Evolutionary conservation across 2,329 filamentous ascomycete species (phyloP), one percentile per base, ranked within the genome.

Genomic region (Fusarium caatingaense): DNA sequence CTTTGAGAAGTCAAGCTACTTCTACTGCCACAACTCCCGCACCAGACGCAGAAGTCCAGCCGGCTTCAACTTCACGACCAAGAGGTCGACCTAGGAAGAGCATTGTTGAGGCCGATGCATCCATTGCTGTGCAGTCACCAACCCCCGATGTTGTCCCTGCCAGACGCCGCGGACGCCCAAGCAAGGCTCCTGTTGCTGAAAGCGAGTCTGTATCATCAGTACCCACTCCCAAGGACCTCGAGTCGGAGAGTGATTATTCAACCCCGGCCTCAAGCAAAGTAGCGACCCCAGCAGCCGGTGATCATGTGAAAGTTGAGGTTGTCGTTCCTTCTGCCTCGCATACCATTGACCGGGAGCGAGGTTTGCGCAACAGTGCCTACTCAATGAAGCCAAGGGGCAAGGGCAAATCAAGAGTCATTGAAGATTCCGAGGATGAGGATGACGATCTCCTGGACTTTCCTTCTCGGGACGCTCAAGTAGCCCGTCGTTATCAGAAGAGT

Each of bases 321-420:
- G 77, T 66, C 8, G 57, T 77, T 25, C 78, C 61, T 47, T 63
- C 74, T 45, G 55, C 47, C 2, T 55, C 49, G 8, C 60, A 61
- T 11, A 62, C 56, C 18, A 12, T 30, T n/a, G 76, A 77, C 23
- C 72, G 70, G 23, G 78, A 81, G 28, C 70, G 76, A n/a, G 72
- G 71, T 15, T 50, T 79, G 16, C 73, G 77, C 18, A 74, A 73
- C 11, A 89, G 85, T 78, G 79, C 84, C 51, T 86, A 82, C 65
- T 81, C 86, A 4, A 76, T 88, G 72, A 80, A 79, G 13, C n/a
- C 80, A 80, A 85, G 67, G 76, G 80, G 56, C 86, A 87, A 77
- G 78, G 83, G 50, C 65, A 81, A 57, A 75, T 81, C 32, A 12
- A 57, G 41, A 5, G 78, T 83, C 78, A 86, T 65, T 76, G 78